Evolutionary conservation across 495 filamentous ascomycete species (phyloP).

Genomic region (Tuber calosporum): DNA sequence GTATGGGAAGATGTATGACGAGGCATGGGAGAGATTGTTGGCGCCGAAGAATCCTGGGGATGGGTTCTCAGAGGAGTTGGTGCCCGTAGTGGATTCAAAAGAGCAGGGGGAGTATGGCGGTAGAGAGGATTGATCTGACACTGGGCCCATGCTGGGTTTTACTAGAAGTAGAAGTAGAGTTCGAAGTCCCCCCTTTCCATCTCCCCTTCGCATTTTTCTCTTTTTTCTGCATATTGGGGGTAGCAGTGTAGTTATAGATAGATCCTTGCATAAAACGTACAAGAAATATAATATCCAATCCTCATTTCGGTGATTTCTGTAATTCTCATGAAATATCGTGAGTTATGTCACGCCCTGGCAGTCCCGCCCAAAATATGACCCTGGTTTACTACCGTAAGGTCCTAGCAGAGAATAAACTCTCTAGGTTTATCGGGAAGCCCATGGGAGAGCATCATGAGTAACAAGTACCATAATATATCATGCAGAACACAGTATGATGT

Average conservation of each 20-base stretch:
- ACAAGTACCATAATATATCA: background rate
- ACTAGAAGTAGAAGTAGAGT: background rate
- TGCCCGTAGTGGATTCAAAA: background rate
- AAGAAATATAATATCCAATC: background rate
- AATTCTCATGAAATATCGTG: background rate
- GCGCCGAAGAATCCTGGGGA: background rate
- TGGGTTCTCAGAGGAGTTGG: background rate
- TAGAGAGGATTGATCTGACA: background rate
- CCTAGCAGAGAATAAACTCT: background rate
- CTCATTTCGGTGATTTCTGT: background rate
- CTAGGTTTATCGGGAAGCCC: background rate
- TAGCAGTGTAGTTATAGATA: background rate
- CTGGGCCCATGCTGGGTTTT: background rate
- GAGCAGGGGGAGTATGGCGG: background rate
- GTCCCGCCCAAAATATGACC: background rate
- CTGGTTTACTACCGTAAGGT: background rate
- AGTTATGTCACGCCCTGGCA: background rate
- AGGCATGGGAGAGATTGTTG: background rate
- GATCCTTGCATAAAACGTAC: background rate
- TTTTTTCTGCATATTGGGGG: background rate
- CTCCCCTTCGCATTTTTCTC: background rate
- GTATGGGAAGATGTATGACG: conserved; percentile 1
- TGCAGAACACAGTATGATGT: background rate
- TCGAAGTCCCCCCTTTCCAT: background rate
- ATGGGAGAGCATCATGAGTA: too few relatives aligned